These are phyloP conservation scores for Pinus taeda DNA, from an alignment of 75 land plant genomes.

Conservation along the genomic window DNA sequence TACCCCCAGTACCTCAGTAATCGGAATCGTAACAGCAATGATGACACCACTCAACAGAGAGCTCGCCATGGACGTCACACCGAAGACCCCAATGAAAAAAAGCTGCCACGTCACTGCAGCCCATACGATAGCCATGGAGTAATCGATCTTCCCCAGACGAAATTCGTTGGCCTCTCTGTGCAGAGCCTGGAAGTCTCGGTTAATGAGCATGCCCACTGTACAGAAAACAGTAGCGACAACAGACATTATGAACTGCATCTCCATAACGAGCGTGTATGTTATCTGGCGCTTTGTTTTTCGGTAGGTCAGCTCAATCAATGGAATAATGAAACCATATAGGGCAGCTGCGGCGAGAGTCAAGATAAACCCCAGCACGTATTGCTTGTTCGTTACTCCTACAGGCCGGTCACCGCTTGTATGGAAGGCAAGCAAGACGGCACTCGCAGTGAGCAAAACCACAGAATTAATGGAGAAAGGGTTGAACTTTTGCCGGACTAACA, in stretches of 20 bases:
- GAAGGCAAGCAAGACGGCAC: slow-evolving; percentile 22
- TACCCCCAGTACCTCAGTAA: slow-evolving; percentile 19
- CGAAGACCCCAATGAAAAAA: slow-evolving; percentile 12
- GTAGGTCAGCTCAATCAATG: slow-evolving; percentile 22
- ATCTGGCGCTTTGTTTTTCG: background rate
- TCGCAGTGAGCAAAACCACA: slow-evolving; percentile 19
- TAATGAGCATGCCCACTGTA: slow-evolving; percentile 20
- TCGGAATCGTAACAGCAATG: slow-evolving; percentile 13
- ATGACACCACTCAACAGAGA: slow-evolving; percentile 17
- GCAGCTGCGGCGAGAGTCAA: slow-evolving; percentile 20
- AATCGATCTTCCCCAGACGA: slow-evolving; percentile 13
- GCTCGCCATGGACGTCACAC: slow-evolving; percentile 15
- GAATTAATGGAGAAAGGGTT: slow-evolving; percentile 17
- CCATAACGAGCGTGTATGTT: slow-evolving; percentile 11
- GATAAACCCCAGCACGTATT: slow-evolving; percentile 20
- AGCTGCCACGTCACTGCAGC: slow-evolving; percentile 17
- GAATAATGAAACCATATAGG: slow-evolving; percentile 17
- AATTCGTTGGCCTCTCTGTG: slow-evolving; percentile 15
- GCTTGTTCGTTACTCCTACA: slow-evolving; percentile 1
- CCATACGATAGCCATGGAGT: slow-evolving; percentile 13
- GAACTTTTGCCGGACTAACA: slow-evolving; percentile 24
- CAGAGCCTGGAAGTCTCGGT: slow-evolving; percentile 17
- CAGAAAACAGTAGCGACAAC: slow-evolving; percentile 18
- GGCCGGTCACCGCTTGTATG: slow-evolving; percentile 16
- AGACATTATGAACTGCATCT: slow-evolving; percentile 15